These are phyloP conservation scores for Huntiella savannae DNA, from an alignment of 2,329 filamentous ascomycete genomes.

Conservation along the genomic window DNA sequence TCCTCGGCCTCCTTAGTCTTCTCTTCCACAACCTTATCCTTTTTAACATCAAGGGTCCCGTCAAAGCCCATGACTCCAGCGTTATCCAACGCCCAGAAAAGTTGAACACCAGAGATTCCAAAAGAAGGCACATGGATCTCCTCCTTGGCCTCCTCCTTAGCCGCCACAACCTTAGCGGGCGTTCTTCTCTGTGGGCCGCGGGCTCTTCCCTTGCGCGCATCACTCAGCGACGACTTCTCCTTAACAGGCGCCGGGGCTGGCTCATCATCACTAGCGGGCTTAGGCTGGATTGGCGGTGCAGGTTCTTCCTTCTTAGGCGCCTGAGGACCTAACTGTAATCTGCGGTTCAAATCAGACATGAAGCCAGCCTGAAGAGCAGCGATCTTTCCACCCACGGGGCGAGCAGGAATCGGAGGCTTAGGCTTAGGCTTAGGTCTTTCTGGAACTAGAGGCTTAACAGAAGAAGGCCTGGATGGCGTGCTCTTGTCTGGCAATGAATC, in stretches of 20 bases:
- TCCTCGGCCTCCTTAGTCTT: neutral
- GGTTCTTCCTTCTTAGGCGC: constrained; percentile 56
- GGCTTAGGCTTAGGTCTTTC: constrained; percentile 42
- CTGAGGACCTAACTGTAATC: constrained; percentile 71
- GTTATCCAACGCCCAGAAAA: constrained; percentile 32
- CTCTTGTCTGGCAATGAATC: neutral
- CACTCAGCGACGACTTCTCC: constrained; percentile 48
- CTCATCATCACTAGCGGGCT: constrained; percentile 32
- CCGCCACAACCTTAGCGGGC: constrained; percentile 29
- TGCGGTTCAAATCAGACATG: constrained; percentile 80
- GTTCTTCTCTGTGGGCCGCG: constrained; percentile 68
- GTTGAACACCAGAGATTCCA: constrained; percentile 28
- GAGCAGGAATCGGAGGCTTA: constrained; percentile 64
- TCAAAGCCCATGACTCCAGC: constrained; percentile 26
- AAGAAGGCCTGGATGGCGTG: constrained; percentile 18
- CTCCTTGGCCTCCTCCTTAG: constrained; percentile 16
- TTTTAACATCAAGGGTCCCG: constrained; percentile 16
- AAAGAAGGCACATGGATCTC: constrained; percentile 20
- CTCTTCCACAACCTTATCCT: neutral
- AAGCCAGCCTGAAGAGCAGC: constrained; percentile 81
- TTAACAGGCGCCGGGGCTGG: constrained; percentile 25
- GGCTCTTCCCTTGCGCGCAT: constrained; percentile 79
- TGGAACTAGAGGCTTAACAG: constrained; percentile 14
- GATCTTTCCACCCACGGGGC: constrained; percentile 69
- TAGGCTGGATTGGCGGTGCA: constrained; percentile 1